Evolutionary conservation across 2,329 filamentous ascomycete genomes (phyloP), one percentile per base, ranked within the genome.

Genomic region (Calonectria pteridis): DNA sequence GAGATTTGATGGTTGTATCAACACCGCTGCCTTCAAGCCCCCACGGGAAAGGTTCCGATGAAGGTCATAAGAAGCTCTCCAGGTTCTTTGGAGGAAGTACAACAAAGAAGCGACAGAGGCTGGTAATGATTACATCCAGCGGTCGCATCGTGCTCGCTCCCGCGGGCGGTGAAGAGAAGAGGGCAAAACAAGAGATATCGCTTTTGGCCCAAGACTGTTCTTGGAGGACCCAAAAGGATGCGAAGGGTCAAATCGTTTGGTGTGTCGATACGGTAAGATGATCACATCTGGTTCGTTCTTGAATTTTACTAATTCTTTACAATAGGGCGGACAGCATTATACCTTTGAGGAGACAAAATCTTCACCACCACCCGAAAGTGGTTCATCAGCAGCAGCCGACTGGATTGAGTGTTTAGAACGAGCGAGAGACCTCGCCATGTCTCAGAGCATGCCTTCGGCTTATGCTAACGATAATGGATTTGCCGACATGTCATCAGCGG

Each of bases 71-170:
- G 84, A 98, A 98, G 82, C 93, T 99, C 76, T 94, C 96, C 1
- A 92, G 96, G 50, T 98, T 99, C 84, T 98, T 99, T 84, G 94
- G 95, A 35, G 95, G 95, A 67, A 96, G 93, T 81, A 95, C 94
- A 13, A 94, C 94, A 11, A 99, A 98, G 87, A 98, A 98, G 85
- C 90, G 96, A 76, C 95, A 98, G 83, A 91, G 97, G 59, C 88
- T 99, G 68, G 97, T 99, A 9, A 96, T 99, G 93, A 92, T 99
- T 68, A 99, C 97, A 3, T 97, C 95, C 1, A 95, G 94, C 79
- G 97, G 94, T 20, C 93, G 97, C 53, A 93, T 99, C 67, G 93
- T 99, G 62, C 89, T 99, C 81, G 96, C 95, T 16, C 94, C 97
- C 6, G 93, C 96, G 29, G 96, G 96, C 9, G 97, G 96, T 0